phyloP scores from a whole-genome alignment of 768 basidiomycete genomes.

The Megacollybia marginata region DNA sequence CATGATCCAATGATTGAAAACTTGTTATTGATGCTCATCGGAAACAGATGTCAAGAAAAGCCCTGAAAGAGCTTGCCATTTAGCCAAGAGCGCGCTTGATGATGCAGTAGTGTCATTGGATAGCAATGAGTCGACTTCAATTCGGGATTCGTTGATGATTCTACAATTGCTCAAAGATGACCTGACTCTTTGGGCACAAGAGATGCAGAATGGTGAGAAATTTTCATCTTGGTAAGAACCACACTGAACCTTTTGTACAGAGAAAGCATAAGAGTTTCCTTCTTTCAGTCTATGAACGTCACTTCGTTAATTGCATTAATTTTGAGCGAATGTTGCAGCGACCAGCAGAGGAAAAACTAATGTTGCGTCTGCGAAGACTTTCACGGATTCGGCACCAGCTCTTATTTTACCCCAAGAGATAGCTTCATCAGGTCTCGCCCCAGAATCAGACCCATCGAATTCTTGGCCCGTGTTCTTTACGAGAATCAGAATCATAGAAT shows the following conservation, averaged over 20 bases:
- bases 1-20: neutral
- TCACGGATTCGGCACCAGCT: slow-evolving; percentile 73
- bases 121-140: slow-evolving; percentile 19
- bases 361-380: slow-evolving; percentile 96
- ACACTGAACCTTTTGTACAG: neutral
- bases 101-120: slow-evolving; percentile 71
- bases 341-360: slow-evolving; percentile 93
- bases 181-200: slow-evolving; percentile 77
- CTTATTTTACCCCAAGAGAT: slow-evolving; percentile 99
- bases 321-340: slow-evolving; percentile 84
- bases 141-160: slow-evolving; percentile 76
- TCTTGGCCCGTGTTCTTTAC: slow-evolving; percentile 95
- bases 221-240: neutral
- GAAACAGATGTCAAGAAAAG: slow-evolving; percentile 65
- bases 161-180: slow-evolving; percentile 80
- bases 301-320: slow-evolving; percentile 8
- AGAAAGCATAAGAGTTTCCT: neutral
- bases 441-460: slow-evolving; percentile 97
- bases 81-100: slow-evolving; percentile 90
- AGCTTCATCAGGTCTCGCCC: slow-evolving; percentile 95
- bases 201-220: slow-evolving; percentile 44
- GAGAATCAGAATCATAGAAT: slow-evolving; percentile 1
- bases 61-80: slow-evolving; percentile 79
- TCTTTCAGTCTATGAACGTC: slow-evolving; percentile 1
- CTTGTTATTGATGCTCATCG: neutral